Conservation (phyloP, 2,329 filamentous ascomycete species). For the Ceratocystis colombiana region DNA sequence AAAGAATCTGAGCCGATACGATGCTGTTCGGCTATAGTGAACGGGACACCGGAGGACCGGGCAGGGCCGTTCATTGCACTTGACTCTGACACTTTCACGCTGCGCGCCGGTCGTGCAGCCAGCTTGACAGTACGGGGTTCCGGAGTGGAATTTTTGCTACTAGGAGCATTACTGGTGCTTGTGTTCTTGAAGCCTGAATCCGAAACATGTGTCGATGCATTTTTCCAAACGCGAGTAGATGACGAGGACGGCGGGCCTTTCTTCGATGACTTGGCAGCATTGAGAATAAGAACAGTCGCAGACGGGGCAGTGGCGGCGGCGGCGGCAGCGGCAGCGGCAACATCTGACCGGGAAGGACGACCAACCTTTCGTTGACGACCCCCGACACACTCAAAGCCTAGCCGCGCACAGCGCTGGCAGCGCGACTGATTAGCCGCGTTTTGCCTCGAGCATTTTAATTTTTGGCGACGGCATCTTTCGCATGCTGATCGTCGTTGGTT, state of each 20-base stretch:
- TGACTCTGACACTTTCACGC: background rate
- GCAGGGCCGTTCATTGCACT: background rate
- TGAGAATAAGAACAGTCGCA: background rate
- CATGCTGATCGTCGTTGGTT: constrained; percentile 32
- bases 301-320: background rate
- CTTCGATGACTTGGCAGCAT: background rate
- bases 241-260: background rate
- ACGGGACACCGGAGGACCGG: background rate
- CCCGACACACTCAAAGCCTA: constrained; percentile 29
- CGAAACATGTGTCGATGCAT: background rate
- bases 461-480: constrained; percentile 32
- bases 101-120: background rate
- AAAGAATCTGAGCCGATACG: too few relatives aligned
- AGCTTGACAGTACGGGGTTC: background rate
- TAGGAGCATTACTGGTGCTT: background rate
- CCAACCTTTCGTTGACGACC: constrained; percentile 32
- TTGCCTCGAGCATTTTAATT: constrained; percentile 31
- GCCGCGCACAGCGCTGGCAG: constrained; percentile 31
- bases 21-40: too few relatives aligned
- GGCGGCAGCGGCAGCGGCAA: background rate
- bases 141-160: background rate
- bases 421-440: constrained; percentile 26
- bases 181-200: too few relatives aligned
- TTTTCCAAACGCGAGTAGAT: background rate
- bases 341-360: constrained; percentile 29